Evolutionary conservation across 768 basidiomycete genomes (phyloP), one percentile per base, ranked within the genome.

Genomic region (Termitomyces titanicus): DNA sequence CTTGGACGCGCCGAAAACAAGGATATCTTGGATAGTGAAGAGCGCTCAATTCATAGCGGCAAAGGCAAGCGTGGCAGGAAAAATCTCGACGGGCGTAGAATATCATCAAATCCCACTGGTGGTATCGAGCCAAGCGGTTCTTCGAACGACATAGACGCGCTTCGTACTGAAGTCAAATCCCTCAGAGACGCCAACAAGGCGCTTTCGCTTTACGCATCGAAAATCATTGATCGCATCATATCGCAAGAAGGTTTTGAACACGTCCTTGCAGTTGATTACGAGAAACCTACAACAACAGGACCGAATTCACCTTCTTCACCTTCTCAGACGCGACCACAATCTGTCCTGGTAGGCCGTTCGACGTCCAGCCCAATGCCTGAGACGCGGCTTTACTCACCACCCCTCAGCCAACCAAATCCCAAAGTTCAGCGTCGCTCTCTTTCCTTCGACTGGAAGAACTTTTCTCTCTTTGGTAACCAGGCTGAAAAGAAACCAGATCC

Each of bases 201-300:
- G 1, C 76, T 98, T 12, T 93, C 93, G 17, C 73, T 98, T 38
- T 98, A 98, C 66, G 94, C 95, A 4, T 94, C 92, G 44, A 98
- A 98, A 79, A 98, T 98, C 61, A 91, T 98, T 64, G 96, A 98
- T 74, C 85, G 95, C 43, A 97, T 98, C 66, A 96, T 98, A 63
- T 82, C 89, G 1, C 89, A 95, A 70, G 95, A 97, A 71, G 94
- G 94, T 22, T 98, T 96, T 72, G 96, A 98, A 70, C 93, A 96
- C 63, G 90, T 98, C 52, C 83, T 98, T 34, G 91, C 95, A n/a
- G 86, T 83, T 43, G 95, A 98, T 69, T 96, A 91, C 63, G 89
- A 90, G 46, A 81, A 83, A 29, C 74, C 83, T 12, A 66, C 73
- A 12, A 73, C 77, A 17, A 68, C 79, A 12, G 63, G 67, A 11